A percentile compares a stretch with the other conserved stretches of the same genome.
phyloP scores from a whole-genome alignment of 2,329 filamentous ascomycete species.

The Blumeria hordei region DNA sequence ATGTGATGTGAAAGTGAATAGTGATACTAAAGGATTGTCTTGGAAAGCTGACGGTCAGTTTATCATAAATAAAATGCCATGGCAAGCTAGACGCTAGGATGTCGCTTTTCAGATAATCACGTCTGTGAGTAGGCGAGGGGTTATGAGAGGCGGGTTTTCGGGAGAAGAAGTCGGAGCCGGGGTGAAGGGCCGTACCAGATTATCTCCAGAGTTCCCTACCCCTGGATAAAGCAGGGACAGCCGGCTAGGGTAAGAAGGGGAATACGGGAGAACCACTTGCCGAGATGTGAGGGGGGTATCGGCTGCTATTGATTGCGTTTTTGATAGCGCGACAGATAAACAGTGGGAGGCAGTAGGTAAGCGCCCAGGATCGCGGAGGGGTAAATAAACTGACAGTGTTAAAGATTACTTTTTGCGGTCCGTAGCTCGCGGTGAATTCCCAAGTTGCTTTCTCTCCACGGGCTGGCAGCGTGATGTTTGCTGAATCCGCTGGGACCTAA shows the following conservation, averaged over 20 bases:
- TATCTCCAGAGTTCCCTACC: background rate
- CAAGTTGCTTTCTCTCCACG: background rate
- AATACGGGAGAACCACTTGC: background rate
- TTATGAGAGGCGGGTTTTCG: background rate
- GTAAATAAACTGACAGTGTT: background rate
- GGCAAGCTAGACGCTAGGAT: background rate
- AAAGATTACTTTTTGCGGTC: background rate
- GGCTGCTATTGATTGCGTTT: background rate
- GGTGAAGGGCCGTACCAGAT: background rate
- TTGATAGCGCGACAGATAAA: background rate
- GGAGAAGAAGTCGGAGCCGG: conserved; percentile 1
- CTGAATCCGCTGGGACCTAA: too few relatives aligned
- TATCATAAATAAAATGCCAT: background rate
- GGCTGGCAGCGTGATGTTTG: too few relatives aligned
- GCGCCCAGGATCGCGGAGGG: background rate
- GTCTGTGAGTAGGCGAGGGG: background rate
- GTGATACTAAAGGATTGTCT: background rate
- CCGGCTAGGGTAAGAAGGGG: background rate
- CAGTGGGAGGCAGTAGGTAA: background rate
- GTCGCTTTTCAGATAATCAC: background rate
- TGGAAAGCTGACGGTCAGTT: background rate
- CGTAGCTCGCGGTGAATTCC: background rate
- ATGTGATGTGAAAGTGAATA: background rate
- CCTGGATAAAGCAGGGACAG: background rate
- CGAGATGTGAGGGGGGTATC: background rate